Conservation (phyloP, 2,329 filamentous ascomycete species). For the Shiraia sp. region DNA sequence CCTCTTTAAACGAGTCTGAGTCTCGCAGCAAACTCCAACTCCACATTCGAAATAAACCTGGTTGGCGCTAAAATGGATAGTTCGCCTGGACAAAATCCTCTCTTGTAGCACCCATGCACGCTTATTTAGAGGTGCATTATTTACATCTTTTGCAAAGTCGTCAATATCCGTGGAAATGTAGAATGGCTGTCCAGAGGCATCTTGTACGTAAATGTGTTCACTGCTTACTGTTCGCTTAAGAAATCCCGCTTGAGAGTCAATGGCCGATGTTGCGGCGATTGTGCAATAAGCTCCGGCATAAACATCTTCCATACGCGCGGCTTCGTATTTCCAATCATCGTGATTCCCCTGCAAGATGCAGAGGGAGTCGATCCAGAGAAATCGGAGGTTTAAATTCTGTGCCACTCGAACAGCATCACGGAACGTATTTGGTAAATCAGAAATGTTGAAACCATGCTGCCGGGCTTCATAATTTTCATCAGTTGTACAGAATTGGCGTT, state of each 20-base stretch:
- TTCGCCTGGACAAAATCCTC: conserved; percentile 16
- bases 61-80: conserved; percentile 21
- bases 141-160: conserved; percentile 14
- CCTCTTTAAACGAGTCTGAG: conserved; percentile 15
- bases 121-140: conserved; percentile 15
- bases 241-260: conserved; percentile 17
- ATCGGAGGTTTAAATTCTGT: background rate
- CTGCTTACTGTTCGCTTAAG: conserved; percentile 6
- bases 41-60: conserved; percentile 25
- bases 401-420: conserved; percentile 5
- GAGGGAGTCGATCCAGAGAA: conserved; percentile 14
- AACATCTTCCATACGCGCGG: conserved; percentile 6
- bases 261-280: conserved; percentile 13
- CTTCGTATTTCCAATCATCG: conserved; percentile 6
- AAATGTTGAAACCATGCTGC: background rate
- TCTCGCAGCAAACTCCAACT: conserved; percentile 20
- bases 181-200: conserved; percentile 6
- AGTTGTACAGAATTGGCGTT: too few species aligned
- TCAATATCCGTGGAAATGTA: conserved; percentile 16
- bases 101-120: conserved; percentile 28
- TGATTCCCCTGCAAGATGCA: conserved; percentile 6
- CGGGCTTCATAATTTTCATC: too few species aligned
- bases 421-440: conserved; percentile 8
- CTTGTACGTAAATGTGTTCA: conserved; percentile 10
- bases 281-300: conserved; percentile 5